These are phyloP conservation scores for Lagenidium giganteum DNA, from an alignment of 352 stramenopile genomes.

Conservation along the genomic window DNA sequence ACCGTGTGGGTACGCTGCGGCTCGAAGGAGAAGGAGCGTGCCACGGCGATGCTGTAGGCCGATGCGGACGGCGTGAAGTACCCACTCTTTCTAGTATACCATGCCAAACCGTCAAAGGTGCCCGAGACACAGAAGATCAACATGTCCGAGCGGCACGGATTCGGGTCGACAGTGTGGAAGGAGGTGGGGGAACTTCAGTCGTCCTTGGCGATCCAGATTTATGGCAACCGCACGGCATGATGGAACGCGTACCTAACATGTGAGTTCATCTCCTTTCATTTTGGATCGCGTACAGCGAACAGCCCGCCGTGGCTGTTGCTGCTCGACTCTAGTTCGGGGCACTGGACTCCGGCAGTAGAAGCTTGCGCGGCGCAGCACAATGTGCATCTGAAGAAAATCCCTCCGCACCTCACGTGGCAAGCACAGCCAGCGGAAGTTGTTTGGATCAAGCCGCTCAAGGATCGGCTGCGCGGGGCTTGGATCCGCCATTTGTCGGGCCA, in stretches of 20 bases:
- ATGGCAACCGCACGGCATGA: slow-evolving; percentile 17
- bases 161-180: slow-evolving; percentile 2
- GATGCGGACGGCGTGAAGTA: slow-evolving; percentile 22
- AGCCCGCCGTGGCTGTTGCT: slow-evolving; percentile 19
- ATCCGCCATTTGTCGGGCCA: slow-evolving; percentile 9
- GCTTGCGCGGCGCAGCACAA: slow-evolving; percentile 8
- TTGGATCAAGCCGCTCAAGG: slow-evolving; percentile 20
- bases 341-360: slow-evolving; percentile 19
- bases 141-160: slow-evolving; percentile 9
- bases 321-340: slow-evolving; percentile 20
- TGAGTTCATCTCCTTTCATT: slow-evolving; percentile 25
- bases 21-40: slow-evolving; percentile 18
- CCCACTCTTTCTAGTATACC: slow-evolving; percentile 21
- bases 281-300: slow-evolving; percentile 7
- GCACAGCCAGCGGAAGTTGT: slow-evolving; percentile 17
- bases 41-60: slow-evolving; percentile 19
- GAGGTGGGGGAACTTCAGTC: slow-evolving; percentile 7
- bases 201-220: slow-evolving; percentile 7
- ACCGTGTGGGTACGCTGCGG: slow-evolving; percentile 21
- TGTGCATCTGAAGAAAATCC: slow-evolving; percentile 10
- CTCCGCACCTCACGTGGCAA: slow-evolving; percentile 7
- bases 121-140: slow-evolving; percentile 5
- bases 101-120: slow-evolving; percentile 8
- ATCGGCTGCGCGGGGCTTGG: slow-evolving; percentile 3
- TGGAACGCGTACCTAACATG: slow-evolving; percentile 19